Evolutionary conservation across 2,329 filamentous ascomycete species (phyloP), one percentile per base, ranked within the genome.

Genomic region (Microascus cirrosus): DNA sequence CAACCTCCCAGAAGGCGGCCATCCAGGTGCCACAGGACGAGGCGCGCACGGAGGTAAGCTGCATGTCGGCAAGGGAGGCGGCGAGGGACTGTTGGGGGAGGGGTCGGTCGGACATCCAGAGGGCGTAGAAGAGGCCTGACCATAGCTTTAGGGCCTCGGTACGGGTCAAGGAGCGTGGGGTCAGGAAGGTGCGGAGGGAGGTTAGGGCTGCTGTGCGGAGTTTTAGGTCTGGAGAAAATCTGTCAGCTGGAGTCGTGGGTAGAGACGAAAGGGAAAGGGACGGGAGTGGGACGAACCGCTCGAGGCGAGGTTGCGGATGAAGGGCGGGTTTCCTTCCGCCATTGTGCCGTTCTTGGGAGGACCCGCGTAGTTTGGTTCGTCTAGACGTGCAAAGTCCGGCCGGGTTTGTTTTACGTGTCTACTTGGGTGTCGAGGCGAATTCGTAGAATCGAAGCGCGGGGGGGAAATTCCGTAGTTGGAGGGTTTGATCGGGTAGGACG

Each of bases 21-120:
- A 88, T 74, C 74, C 79, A 83, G 48, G 72, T 67, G 6, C 65
- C 66, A 78, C 73, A 12, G 15, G 28, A 53, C 24, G 48, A 60
- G 58, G 51, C 58, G 57, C 35, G 55, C n/a, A 54, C 69, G 51
- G 51, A 20, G 8, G 51, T 20, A 3, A 53, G 36, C 32, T 34
- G 63, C 12, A 96, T 82, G 1, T 74, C 80, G 51, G 91, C 88
- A 58, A 97, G 86, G 61, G 92, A 86, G 63, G 79, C 74, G 64
- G 89, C 88, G 53, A 97, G 86, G 51, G 82, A 82, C 76, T 96
- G 91, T 76, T 96, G 93, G 2, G 89, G 86, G n/a, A 85, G 74
- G 12, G 91, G 86, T 54, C 91, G 89, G 77, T 96, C 92, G 71
- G 87, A 90, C 85, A 96, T 94, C 87, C 90, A 96, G 66, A 94